Evolutionary conservation across 2,329 filamentous ascomycete species (phyloP).

Genomic region (Zymoseptoria crescenta): DNA sequence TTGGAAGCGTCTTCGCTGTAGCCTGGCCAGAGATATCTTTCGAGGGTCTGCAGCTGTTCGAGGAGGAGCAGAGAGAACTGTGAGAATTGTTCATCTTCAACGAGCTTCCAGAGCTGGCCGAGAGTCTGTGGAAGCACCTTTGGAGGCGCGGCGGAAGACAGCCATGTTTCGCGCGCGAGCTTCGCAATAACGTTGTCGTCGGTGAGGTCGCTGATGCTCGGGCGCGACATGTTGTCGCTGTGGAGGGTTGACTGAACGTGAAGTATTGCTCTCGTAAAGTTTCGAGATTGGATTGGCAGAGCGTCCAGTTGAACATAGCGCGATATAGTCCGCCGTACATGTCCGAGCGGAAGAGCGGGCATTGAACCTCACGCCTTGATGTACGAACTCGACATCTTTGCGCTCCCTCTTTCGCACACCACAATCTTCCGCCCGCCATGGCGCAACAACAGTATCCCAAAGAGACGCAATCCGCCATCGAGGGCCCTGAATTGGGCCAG

Average conservation of each 20-base stretch:
- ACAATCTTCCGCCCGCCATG: slow-evolving; percentile 13
- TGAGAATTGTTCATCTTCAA: slow-evolving; percentile 74
- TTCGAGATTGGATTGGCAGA: neutral
- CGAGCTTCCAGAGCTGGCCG: slow-evolving; percentile 80
- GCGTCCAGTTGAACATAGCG: neutral
- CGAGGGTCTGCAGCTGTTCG: slow-evolving; percentile 83
- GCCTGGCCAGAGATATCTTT: slow-evolving; percentile 92
- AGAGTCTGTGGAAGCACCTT: slow-evolving; percentile 74
- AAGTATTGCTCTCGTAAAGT: neutral
- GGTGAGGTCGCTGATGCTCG: slow-evolving; percentile 61
- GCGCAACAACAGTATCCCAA: slow-evolving; percentile 14
- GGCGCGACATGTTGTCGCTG: slow-evolving; percentile 37
- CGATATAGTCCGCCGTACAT: neutral
- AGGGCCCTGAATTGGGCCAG: slow-evolving; percentile 25
- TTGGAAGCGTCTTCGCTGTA: slow-evolving; percentile 77
- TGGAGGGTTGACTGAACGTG: neutral
- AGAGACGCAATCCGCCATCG: slow-evolving; percentile 16
- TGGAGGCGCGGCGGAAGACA: slow-evolving; percentile 54
- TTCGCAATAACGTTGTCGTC: slow-evolving; percentile 58
- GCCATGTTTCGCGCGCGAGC: slow-evolving; percentile 78
- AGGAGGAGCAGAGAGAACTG: slow-evolving; percentile 71
- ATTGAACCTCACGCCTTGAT: neutral
- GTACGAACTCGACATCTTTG: neutral
- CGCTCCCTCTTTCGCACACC: slow-evolving; percentile 1
- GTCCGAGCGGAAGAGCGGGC: neutral